Conservation (phyloP, 2,329 filamentous ascomycete genomes). For the Dactylellina parvicollis region DNA sequence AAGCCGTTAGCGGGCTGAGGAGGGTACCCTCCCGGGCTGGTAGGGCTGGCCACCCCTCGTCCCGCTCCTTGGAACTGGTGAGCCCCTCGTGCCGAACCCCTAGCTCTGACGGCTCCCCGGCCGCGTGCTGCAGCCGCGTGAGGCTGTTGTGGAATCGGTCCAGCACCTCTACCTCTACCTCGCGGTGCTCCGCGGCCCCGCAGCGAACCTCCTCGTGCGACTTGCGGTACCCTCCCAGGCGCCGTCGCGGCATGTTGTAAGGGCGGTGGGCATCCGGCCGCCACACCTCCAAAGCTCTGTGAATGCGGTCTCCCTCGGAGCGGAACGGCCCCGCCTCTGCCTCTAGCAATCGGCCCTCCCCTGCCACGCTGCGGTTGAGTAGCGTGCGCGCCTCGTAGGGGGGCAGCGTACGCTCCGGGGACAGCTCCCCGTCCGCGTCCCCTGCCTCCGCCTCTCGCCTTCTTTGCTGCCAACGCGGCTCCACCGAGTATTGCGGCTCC, state of each 20-base stretch:
- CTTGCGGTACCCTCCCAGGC: conserved; percentile 2
- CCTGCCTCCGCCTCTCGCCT: conserved; percentile 19
- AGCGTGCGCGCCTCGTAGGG: background rate
- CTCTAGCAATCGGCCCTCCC: conserved; percentile 11
- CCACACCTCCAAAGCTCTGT: conserved; percentile 8
- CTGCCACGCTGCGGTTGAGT: conserved; percentile 1
- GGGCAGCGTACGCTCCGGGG: background rate
- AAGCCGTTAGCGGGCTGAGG: background rate
- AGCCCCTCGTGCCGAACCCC: conserved; percentile 11
- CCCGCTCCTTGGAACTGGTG: background rate
- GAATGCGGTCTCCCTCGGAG: conserved; percentile 23
- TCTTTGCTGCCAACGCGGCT: conserved; percentile 27
- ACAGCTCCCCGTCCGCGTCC: background rate
- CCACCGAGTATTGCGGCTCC: conserved; percentile 31
- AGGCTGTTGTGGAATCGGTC: background rate
- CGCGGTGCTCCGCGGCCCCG: conserved; percentile 7
- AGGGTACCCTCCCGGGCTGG: too few relatives aligned
- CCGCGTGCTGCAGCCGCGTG: background rate
- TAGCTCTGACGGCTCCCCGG: conserved; percentile 4
- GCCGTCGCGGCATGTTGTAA: conserved; percentile 25
- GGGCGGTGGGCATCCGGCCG: conserved; percentile 1
- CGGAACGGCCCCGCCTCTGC: background rate
- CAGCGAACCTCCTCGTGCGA: conserved; percentile 7
- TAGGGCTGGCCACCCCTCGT: background rate
- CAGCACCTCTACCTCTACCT: conserved; percentile 14